Conservation (phyloP, 2,329 filamentous ascomycete genomes). For the Cadophora gregata region DNA sequence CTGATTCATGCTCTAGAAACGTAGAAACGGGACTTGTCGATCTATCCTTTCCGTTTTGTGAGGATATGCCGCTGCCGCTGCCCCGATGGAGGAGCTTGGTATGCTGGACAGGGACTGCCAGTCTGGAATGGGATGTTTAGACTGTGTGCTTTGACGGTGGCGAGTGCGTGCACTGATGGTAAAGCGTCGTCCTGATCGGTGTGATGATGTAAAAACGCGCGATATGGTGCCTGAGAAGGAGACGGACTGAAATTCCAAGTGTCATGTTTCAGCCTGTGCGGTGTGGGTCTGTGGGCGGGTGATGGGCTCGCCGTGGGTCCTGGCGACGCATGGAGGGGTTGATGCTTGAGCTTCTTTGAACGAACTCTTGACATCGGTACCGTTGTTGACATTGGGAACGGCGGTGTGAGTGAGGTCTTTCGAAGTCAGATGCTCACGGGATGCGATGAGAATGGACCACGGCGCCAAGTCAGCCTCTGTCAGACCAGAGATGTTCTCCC, state of each 20-base stretch:
- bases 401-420: slow-evolving; percentile 4
- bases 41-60: slow-evolving; percentile 4
- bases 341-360: slow-evolving; percentile 1
- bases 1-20: slow-evolving; percentile 9
- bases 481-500: background rate
- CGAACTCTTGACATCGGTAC: background rate
- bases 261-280: slow-evolving; percentile 12
- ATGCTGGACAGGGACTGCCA: background rate
- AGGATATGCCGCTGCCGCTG: background rate
- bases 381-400: background rate
- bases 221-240: background rate
- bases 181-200: background rate
- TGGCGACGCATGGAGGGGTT: background rate
- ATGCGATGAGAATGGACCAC: background rate
- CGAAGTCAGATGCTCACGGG: background rate
- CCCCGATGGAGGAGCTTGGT: background rate
- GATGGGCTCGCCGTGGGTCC: background rate
- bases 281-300: slow-evolving; percentile 8
- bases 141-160: slow-evolving; percentile 5
- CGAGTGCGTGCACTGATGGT: background rate
- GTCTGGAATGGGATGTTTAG: slow-evolving; percentile 3
- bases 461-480: slow-evolving; percentile 4
- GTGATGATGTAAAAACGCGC: background rate
- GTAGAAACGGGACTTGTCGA: slow-evolving; percentile 5
- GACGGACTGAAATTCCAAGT: slow-evolving; percentile 1